A percentile compares a stretch with the other conserved stretches of the same genome.
Conservation (phyloP, 2,329 filamentous ascomycete species). For the Mollisiaceae sp. region DNA sequence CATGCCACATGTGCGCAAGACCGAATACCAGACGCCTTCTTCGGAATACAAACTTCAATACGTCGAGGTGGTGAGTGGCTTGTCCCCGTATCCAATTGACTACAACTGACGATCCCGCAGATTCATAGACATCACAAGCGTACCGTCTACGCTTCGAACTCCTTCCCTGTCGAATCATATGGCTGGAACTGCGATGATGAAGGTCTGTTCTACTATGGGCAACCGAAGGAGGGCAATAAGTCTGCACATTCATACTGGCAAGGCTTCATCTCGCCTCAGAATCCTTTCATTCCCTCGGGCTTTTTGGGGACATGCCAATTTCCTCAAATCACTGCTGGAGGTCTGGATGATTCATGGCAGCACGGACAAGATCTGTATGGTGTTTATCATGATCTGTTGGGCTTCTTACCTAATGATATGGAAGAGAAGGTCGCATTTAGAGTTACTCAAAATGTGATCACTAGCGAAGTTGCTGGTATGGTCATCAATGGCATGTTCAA, state of each 20-base stretch:
- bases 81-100: neutral
- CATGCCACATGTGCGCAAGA: slow-evolving; percentile 76
- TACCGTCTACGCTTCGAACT: slow-evolving; percentile 79
- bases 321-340: slow-evolving; percentile 76
- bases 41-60: slow-evolving; percentile 70
- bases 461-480: slow-evolving; percentile 79
- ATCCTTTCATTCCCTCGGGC: slow-evolving; percentile 69
- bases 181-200: slow-evolving; percentile 75
- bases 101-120: slow-evolving; percentile 33
- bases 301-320: slow-evolving; percentile 80
- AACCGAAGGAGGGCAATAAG: slow-evolving; percentile 56
- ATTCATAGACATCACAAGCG: slow-evolving; percentile 87
- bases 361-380: slow-evolving; percentile 78
- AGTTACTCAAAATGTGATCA: slow-evolving; percentile 84
- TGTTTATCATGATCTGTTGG: slow-evolving; percentile 74
- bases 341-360: slow-evolving; percentile 74
- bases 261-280: slow-evolving; percentile 63
- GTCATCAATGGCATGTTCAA: slow-evolving; percentile 73
- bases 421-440: slow-evolving; percentile 62
- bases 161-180: slow-evolving; percentile 75
- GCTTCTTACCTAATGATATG: slow-evolving; percentile 64
- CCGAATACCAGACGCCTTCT: slow-evolving; percentile 64
- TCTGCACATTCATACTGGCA: slow-evolving; percentile 69
- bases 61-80: slow-evolving; percentile 69
- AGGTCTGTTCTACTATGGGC: slow-evolving; percentile 71